Conservation (phyloP, 352 stramenopile genomes). For the Globisporangium nagaii region DNA sequence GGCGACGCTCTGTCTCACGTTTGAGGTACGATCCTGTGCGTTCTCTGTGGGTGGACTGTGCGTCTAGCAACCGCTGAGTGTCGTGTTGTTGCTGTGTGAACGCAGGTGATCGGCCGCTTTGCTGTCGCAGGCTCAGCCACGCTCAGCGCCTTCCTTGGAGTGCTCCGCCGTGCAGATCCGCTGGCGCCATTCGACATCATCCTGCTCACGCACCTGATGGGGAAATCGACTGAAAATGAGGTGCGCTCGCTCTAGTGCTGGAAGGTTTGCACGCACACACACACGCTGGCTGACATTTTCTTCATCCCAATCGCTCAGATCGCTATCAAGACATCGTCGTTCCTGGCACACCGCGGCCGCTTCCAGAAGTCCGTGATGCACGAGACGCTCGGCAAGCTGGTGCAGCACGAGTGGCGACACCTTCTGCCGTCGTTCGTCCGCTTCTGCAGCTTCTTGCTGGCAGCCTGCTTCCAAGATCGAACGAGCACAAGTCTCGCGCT, state of each 20-base stretch:
- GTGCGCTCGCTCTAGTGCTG: too few relatives aligned
- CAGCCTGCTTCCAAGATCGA: slow-evolving; percentile 32
- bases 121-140: slow-evolving; percentile 41
- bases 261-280: too few relatives aligned
- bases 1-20: slow-evolving; percentile 42
- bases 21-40: slow-evolving; percentile 51
- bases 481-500: slow-evolving; percentile 26
- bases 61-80: too few relatives aligned
- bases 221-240: slow-evolving; percentile 59
- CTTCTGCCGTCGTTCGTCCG: slow-evolving; percentile 41
- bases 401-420: slow-evolving; percentile 35
- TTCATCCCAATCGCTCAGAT: slow-evolving; percentile 15
- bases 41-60: too few relatives aligned
- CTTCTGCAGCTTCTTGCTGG: slow-evolving; percentile 52
- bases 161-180: slow-evolving; percentile 36
- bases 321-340: slow-evolving; percentile 35
- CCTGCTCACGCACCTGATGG: slow-evolving; percentile 55
- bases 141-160: slow-evolving; percentile 37
- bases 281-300: not conserved
- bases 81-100: not conserved
- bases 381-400: slow-evolving; percentile 22
- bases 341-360: slow-evolving; percentile 29
- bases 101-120: slow-evolving; percentile 52
- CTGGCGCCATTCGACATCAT: slow-evolving; percentile 59
- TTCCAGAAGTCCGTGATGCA: slow-evolving; percentile 27